These are phyloP conservation scores for Alternaria consortialis DNA, from an alignment of 2,329 filamentous ascomycete species.

Conservation along the genomic window DNA sequence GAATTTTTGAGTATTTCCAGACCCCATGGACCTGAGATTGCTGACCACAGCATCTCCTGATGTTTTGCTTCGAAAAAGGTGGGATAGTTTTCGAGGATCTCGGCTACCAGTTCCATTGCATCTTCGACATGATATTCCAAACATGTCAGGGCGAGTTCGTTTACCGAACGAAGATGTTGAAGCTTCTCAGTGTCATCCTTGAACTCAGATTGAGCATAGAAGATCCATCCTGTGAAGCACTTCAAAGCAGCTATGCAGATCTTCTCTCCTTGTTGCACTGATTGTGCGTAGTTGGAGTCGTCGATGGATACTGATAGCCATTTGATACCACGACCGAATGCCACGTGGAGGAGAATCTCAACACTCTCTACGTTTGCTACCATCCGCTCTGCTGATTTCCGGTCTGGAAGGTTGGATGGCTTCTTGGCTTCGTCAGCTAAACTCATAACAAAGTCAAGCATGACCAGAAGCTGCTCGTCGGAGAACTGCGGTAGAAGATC, in stretches of 20 bases:
- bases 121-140: slow-evolving; percentile 64
- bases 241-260: slow-evolving; percentile 46
- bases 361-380: slow-evolving; percentile 62
- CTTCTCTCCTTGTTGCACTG: slow-evolving; percentile 41
- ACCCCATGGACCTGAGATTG: slow-evolving; percentile 47
- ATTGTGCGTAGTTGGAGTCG: slow-evolving; percentile 33
- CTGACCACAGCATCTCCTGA: slow-evolving; percentile 45
- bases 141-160: slow-evolving; percentile 68
- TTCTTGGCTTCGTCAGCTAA: slow-evolving; percentile 74
- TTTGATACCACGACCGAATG: slow-evolving; percentile 49
- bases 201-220: slow-evolving; percentile 73
- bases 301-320: slow-evolving; percentile 39
- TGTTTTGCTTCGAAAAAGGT: slow-evolving; percentile 47
- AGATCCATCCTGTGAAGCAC: slow-evolving; percentile 68
- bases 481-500: slow-evolving; percentile 59
- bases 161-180: slow-evolving; percentile 66
- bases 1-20: slow-evolving; percentile 48
- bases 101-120: slow-evolving; percentile 49
- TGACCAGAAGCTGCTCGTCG: slow-evolving; percentile 62
- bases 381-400: slow-evolving; percentile 62
- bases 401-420: slow-evolving; percentile 67
- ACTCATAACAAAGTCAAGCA: slow-evolving; percentile 71
- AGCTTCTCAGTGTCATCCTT: slow-evolving; percentile 66
- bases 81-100: slow-evolving; percentile 48
- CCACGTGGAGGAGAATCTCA: slow-evolving; percentile 58